phyloP scores from a whole-genome alignment of 352 stramenopile genomes.

The Phytophthora fragariae region DNA sequence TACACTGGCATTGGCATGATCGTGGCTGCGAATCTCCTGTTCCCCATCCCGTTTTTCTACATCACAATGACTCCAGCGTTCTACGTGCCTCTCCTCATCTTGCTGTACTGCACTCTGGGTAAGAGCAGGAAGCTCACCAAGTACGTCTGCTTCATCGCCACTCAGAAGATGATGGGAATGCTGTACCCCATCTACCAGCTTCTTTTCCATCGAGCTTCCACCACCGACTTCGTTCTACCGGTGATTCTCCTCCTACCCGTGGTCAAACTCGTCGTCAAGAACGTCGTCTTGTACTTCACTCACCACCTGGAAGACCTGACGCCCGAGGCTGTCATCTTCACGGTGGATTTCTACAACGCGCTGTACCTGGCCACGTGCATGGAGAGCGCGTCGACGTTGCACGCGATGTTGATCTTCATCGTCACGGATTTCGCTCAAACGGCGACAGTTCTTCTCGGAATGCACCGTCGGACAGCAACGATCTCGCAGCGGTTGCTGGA shows the following conservation, averaged over 20 bases:
- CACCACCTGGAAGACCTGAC: conserved; percentile 27
- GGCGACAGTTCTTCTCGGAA: neutral
- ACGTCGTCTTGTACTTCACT: conserved; percentile 18
- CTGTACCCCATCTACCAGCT: conserved; percentile 28
- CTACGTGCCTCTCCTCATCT: conserved; percentile 14
- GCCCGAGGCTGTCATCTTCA: conserved; percentile 33
- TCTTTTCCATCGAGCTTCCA: conserved; percentile 8
- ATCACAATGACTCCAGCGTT: conserved; percentile 31
- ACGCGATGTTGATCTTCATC: conserved; percentile 15
- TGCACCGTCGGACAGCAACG: conserved; percentile 2
- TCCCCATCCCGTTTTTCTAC: conserved; percentile 36
- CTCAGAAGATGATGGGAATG: conserved; percentile 23
- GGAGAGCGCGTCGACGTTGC: conserved; percentile 17
- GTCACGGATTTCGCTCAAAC: conserved; percentile 21
- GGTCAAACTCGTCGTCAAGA: conserved; percentile 29
- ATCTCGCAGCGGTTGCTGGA: conserved; percentile 3
- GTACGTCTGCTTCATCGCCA: conserved; percentile 8
- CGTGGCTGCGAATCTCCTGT: conserved; percentile 1
- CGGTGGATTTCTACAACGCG: conserved; percentile 35
- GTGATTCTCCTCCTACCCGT: conserved; percentile 24
- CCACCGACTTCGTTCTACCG: conserved; percentile 1
- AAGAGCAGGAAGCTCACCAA: neutral
- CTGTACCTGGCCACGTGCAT: conserved; percentile 35
- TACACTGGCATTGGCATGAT: conserved; percentile 13
- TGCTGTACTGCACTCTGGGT: conserved; percentile 12